Conservation (phyloP, 495 filamentous ascomycete genomes). For the Tuber magnatum region DNA sequence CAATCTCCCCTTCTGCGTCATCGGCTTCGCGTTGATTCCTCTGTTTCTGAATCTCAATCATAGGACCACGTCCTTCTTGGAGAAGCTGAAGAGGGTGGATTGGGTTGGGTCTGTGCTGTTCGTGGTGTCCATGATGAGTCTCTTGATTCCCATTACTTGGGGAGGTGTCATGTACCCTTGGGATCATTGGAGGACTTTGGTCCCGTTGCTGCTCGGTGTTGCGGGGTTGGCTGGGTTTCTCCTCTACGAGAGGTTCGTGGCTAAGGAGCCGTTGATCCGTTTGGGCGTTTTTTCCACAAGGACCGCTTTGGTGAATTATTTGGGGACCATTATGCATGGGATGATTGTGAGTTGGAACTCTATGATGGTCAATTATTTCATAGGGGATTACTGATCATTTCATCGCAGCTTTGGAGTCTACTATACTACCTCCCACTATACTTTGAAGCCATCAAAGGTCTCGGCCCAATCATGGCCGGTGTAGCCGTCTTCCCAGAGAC, state of each 20-base stretch:
- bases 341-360: constrained; percentile 35
- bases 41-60: constrained; percentile 44
- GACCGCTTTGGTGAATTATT: constrained; percentile 43
- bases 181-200: constrained; percentile 50
- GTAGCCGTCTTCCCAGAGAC: constrained; percentile 56
- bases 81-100: constrained; percentile 52
- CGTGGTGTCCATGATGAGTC: constrained; percentile 44
- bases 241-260: constrained; percentile 48
- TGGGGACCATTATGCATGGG: constrained; percentile 50
- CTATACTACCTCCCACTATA: constrained; percentile 65
- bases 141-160: constrained; percentile 54
- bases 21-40: constrained; percentile 43
- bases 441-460: constrained; percentile 57
- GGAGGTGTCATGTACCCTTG: constrained; percentile 52
- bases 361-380: background rate
- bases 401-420: constrained; percentile 43
- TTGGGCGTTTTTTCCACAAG: constrained; percentile 45
- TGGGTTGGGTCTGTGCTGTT: constrained; percentile 57
- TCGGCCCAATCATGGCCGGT: constrained; percentile 53
- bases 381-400: background rate
- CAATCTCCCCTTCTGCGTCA: constrained; percentile 45
- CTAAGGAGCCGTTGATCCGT: constrained; percentile 47
- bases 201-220: constrained; percentile 52
- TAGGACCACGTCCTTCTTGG: constrained; percentile 30
- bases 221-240: constrained; percentile 45